phyloP scores from a whole-genome alignment of 495 filamentous ascomycete species.

The Lasiosphaeria hispida region DNA sequence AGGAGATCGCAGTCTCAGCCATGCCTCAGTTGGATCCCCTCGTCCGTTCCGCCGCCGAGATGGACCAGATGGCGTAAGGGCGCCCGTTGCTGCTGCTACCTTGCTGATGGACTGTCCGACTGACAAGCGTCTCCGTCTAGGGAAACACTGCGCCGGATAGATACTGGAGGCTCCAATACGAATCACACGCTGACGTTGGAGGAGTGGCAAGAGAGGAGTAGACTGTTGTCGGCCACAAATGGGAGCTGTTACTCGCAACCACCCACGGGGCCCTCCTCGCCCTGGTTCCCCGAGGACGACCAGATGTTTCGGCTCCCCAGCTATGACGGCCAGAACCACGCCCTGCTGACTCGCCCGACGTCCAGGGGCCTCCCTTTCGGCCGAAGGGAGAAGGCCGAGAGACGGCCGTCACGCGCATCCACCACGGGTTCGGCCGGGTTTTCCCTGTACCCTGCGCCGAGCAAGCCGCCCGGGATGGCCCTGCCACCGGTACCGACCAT shows the following conservation, averaged over 20 bases:
- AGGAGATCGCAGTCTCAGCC: too few species aligned
- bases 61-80: constrained; percentile 23
- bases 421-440: constrained; percentile 13
- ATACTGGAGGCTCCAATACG: constrained; percentile 3
- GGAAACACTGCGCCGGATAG: constrained; percentile 13
- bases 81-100: background rate
- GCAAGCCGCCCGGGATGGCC: constrained; percentile 18
- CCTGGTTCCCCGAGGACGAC: background rate
- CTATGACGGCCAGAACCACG: background rate
- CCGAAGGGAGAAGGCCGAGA: constrained; percentile 24
- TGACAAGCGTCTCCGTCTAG: background rate
- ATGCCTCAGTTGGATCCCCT: constrained; percentile 7
- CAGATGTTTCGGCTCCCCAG: background rate
- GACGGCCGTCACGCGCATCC: constrained; percentile 22
- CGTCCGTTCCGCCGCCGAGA: constrained; percentile 9
- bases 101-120: background rate
- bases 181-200: background rate
- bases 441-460: constrained; percentile 28
- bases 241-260: background rate
- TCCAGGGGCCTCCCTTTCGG: background rate
- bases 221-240: background rate
- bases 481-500: constrained; percentile 23
- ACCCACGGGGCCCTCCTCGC: background rate
- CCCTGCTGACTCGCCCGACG: background rate
- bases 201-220: background rate